Conservation (phyloP, 257 asterid species). For the Capsicum chinense region DNA sequence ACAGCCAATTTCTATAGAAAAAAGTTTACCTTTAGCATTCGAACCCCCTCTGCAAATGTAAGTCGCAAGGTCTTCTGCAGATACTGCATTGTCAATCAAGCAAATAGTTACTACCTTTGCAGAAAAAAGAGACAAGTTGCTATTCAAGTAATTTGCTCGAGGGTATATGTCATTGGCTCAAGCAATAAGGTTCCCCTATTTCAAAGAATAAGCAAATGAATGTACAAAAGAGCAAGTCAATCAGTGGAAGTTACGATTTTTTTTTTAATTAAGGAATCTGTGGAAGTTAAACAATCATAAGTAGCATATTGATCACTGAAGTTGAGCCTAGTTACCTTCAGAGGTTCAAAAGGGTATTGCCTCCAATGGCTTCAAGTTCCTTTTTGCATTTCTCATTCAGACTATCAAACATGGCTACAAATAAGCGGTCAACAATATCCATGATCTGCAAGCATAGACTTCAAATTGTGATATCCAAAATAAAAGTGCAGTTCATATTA, state of each 20-base stretch:
- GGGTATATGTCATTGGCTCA: neutral
- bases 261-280: neutral
- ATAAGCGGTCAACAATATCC: slow-evolving; percentile 82
- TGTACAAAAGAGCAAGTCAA: neutral
- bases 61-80: slow-evolving; percentile 73
- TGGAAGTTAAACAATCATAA: neutral
- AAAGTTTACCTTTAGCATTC: slow-evolving; percentile 71
- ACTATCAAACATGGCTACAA: slow-evolving; percentile 78
- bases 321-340: slow-evolving; percentile 57
- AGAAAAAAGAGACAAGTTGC: slow-evolving; percentile 25
- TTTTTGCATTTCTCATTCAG: slow-evolving; percentile 66
- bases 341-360: slow-evolving; percentile 83
- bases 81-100: slow-evolving; percentile 62
- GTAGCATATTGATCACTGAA: neutral
- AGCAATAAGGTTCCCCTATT: neutral
- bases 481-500: neutral
- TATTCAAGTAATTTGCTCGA: neutral
- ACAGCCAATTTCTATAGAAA: slow-evolving; percentile 12
- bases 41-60: slow-evolving; percentile 88
- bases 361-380: slow-evolving; percentile 80
- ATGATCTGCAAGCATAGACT: slow-evolving; percentile 64
- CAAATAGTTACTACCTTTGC: slow-evolving; percentile 7
- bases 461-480: slow-evolving; percentile 18
- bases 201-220: slow-evolving; percentile 14
- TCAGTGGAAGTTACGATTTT: no score